Percentiles rank a stretch among this genome's conserved stretches.
These are phyloP conservation scores for Plantago ovata DNA, from an alignment of 257 asterid genomes.

Conservation along the genomic window DNA sequence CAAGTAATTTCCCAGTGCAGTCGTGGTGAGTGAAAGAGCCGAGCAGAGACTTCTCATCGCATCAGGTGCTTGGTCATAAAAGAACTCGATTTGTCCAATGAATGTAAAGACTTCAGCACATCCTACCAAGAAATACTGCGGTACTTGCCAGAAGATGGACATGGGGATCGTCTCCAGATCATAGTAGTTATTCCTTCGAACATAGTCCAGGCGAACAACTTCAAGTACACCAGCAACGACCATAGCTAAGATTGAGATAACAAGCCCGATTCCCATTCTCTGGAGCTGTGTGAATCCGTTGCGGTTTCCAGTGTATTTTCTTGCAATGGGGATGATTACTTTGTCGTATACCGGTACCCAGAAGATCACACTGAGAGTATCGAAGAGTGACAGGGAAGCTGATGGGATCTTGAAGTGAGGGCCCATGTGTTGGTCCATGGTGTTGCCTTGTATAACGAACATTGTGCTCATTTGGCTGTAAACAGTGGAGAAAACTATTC, in stretches of 20 bases:
- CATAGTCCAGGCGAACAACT: constrained; percentile 50
- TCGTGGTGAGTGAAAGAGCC: constrained; percentile 66
- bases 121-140: constrained; percentile 74
- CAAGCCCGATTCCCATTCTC: constrained; percentile 73
- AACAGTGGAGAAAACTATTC: constrained; percentile 67
- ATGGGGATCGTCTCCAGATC: constrained; percentile 52
- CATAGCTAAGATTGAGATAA: constrained; percentile 62
- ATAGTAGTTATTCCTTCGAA: constrained; percentile 41
- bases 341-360: constrained; percentile 66
- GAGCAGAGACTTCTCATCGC: constrained; percentile 81
- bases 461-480: constrained; percentile 87
- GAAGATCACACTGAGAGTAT: constrained; percentile 70
- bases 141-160: constrained; percentile 88
- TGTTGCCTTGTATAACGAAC: constrained; percentile 81
- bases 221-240: constrained; percentile 55
- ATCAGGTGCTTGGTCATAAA: constrained; percentile 89
- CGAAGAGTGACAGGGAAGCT: constrained; percentile 75
- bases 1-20: constrained; percentile 63
- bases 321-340: constrained; percentile 39
- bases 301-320: constrained; percentile 54
- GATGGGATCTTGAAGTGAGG: constrained; percentile 72
- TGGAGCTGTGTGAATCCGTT: constrained; percentile 83
- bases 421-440: constrained; percentile 70
- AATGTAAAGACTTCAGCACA: constrained; percentile 83
- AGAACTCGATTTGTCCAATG: constrained; percentile 76